Conservation (phyloP, 805 yeast species). For the Danielia oregonensis region DNA sequence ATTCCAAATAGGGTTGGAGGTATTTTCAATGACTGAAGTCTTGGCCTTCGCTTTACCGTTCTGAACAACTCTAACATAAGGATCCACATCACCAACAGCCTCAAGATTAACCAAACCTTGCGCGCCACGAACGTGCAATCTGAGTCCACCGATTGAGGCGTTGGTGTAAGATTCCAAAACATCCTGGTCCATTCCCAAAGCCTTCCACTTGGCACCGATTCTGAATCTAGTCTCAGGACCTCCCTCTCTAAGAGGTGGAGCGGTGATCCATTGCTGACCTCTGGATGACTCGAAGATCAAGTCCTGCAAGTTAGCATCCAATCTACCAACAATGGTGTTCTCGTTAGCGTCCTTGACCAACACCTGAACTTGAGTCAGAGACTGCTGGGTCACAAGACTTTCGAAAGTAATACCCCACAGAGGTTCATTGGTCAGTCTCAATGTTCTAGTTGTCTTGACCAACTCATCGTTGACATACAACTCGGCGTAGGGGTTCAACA, state of each 20-base stretch:
- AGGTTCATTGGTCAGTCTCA: constrained; percentile 70
- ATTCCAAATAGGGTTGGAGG: constrained; percentile 56
- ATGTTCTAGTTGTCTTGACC: constrained; percentile 54
- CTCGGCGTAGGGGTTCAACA: constrained; percentile 66
- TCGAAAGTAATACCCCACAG: constrained; percentile 65
- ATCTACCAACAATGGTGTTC: constrained; percentile 50
- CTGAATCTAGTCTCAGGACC: constrained; percentile 45
- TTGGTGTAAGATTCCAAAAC: constrained; percentile 41
- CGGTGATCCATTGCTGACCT: constrained; percentile 48
- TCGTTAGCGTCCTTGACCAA: constrained; percentile 59
- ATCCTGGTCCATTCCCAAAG: constrained; percentile 51
- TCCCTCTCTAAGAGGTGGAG: constrained; percentile 38
- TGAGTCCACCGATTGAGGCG: constrained; percentile 66
- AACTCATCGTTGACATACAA: constrained; percentile 54
- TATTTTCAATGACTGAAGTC: constrained; percentile 52
- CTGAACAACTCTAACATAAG: constrained; percentile 58
- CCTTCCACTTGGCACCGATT: constrained; percentile 66
- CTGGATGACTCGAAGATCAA: constrained; percentile 45
- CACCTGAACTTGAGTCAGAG: constrained; percentile 51
- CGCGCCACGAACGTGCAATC: constrained; percentile 56
- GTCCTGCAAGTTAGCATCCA: constrained; percentile 51
- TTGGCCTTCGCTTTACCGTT: constrained; percentile 56
- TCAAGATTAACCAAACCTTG: constrained; percentile 53
- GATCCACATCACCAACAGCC: constrained; percentile 71
- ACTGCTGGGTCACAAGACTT: constrained; percentile 57